Evolutionary conservation across 495 filamentous ascomycete genomes (phyloP).

Genomic region (Penicillium maclennaniae): DNA sequence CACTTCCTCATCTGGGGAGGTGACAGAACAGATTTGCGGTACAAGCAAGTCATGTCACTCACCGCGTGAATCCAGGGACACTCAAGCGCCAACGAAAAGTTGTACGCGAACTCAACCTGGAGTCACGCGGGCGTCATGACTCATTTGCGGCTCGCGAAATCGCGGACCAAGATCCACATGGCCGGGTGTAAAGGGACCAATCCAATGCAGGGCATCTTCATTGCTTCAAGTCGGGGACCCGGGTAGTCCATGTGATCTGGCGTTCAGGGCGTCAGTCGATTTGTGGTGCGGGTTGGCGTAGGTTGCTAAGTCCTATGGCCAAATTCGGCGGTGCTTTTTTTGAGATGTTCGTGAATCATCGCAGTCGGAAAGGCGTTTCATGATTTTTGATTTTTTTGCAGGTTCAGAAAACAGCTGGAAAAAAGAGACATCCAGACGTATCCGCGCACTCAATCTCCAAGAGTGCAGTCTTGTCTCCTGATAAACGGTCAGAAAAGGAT

Average conservation of each 20-base stretch:
- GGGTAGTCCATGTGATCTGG: conserved; percentile 30
- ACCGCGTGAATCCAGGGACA: conserved; percentile 23
- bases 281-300: conserved; percentile 11
- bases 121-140: conserved; percentile 9
- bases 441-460: conserved; percentile 23
- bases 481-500: conserved; percentile 13
- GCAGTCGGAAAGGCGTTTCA: conserved; percentile 11
- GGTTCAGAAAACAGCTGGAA: neutral
- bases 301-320: conserved; percentile 11
- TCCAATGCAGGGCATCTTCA: conserved; percentile 42
- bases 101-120: conserved; percentile 40
- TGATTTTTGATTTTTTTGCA: conserved; percentile 1
- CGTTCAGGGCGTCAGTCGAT: conserved; percentile 18
- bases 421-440: neutral
- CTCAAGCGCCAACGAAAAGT: conserved; percentile 38
- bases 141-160: conserved; percentile 23
- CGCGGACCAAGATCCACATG: conserved; percentile 31
- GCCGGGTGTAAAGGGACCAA: conserved; percentile 44
- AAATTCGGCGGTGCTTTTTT: conserved; percentile 11
- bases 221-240: conserved; percentile 48
- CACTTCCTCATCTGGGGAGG: neutral
- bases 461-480: conserved; percentile 17
- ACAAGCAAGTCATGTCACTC: neutral
- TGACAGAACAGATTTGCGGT: conserved; percentile 11
- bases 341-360: conserved; percentile 17